These are phyloP conservation scores for Tylopilus sp. DNA, from an alignment of 768 basidiomycete species.

Conservation along the genomic window DNA sequence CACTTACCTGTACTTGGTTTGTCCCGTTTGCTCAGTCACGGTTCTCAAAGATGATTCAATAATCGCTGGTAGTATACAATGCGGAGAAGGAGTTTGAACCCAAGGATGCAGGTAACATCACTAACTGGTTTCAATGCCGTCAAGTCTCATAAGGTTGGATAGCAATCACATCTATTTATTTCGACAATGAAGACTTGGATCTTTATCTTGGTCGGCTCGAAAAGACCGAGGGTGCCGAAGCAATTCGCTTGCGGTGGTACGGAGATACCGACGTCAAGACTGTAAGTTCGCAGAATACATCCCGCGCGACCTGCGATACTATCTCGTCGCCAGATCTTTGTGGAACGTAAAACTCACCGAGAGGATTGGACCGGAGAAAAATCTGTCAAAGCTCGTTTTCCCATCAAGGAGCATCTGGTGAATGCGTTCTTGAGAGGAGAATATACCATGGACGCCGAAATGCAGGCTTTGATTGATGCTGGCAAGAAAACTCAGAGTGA, in stretches of 20 bases:
- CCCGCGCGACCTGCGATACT: background rate
- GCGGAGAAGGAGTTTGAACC: constrained; percentile 87
- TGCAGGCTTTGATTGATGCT: constrained; percentile 78
- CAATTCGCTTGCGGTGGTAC: constrained; percentile 95
- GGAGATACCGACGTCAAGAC: constrained; percentile 82
- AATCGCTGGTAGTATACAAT: constrained; percentile 69
- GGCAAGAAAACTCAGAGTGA: constrained; percentile 93
- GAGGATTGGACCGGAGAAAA: constrained; percentile 99
- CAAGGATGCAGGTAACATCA: constrained; percentile 66
- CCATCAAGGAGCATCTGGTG: constrained; percentile 89
- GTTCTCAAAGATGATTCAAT: constrained; percentile 1
- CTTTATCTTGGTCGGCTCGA: constrained; percentile 95
- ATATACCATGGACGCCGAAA: constrained; percentile 91
- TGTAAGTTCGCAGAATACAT: constrained; percentile 39
- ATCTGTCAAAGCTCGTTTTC: constrained; percentile 95
- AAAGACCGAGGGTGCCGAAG: constrained; percentile 98
- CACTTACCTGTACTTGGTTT: constrained; percentile 91
- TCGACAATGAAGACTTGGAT: constrained; percentile 93
- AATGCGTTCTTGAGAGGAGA: constrained; percentile 89
- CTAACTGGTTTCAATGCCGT: background rate
- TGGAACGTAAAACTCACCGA: constrained; percentile 88
- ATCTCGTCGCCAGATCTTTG: constrained; percentile 57
- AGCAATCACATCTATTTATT: constrained; percentile 97
- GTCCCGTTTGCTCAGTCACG: constrained; percentile 16
- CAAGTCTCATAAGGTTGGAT: constrained; percentile 14